phyloP scores from a whole-genome alignment of 192 early-diverging fungal species.

The Rhizophagus sp. region DNA sequence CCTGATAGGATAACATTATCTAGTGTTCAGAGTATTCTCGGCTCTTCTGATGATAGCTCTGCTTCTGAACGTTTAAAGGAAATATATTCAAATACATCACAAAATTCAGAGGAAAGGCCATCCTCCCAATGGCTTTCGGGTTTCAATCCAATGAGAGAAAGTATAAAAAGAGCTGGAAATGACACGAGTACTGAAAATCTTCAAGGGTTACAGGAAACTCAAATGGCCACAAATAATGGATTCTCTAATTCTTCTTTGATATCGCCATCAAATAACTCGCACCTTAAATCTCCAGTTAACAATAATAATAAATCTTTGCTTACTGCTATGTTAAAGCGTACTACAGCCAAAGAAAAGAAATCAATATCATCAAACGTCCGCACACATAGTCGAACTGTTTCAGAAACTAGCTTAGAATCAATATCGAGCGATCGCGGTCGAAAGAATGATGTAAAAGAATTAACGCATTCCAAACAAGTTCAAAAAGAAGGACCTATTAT shows the following conservation, averaged over 20 bases:
- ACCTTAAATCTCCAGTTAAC: background rate
- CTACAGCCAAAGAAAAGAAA: background rate
- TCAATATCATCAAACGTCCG: background rate
- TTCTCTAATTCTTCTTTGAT: background rate
- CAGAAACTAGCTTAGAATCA: background rate
- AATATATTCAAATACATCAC: background rate
- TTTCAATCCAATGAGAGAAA: background rate
- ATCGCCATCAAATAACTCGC: background rate
- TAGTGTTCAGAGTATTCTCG: no score
- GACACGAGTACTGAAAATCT: background rate
- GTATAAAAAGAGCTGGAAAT: background rate
- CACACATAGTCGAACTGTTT: background rate
- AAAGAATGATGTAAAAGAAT: background rate
- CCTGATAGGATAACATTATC: background rate
- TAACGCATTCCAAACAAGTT: background rate
- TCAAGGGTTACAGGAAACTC: background rate
- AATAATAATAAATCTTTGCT: background rate
- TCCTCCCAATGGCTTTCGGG: background rate
- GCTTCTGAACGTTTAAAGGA: constrained; percentile 18
- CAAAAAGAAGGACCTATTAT: background rate
- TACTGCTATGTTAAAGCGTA: constrained; percentile 17
- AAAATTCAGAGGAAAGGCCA: background rate
- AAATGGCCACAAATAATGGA: background rate
- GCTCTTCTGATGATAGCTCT: background rate
- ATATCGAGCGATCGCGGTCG: background rate